Base-by-base conservation (phyloP, 2,329 filamentous ascomycete genomes). In the Westerdykella aurantiaca region DNA sequence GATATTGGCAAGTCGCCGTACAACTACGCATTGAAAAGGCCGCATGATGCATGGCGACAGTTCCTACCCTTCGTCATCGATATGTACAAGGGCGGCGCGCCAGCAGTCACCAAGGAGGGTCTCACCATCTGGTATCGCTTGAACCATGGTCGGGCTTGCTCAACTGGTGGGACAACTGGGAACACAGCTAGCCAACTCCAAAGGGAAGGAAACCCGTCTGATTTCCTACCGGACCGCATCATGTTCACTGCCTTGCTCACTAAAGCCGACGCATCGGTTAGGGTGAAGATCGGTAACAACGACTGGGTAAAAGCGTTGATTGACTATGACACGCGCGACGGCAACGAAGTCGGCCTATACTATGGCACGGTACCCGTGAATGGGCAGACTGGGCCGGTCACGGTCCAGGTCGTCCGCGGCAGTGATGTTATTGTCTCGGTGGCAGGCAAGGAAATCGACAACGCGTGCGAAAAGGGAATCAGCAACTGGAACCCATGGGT, bases 1-100 rank as follows among this genome's bases (percentile, higher is more conserved):
- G 71, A 76, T 6, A 68, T 64, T 42, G 61, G 67, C 43, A 79
- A 78, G 49, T 73, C 77, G 3, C 69, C 65, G 41, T 61, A 66
- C 48, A 45, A 46, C 38, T 81, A 78, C 51, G 74, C 72, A 37
- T 46, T 68, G 17, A 64, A 68, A 45, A 69, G 73, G 59, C 69
- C 72, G 4, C 78, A 81, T 57, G 71, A 75, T 25, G 71, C 64
- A 31, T 79, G 74, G 70, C 69, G 72, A 18, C 68, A 68, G 29
- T 56, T 74, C 6, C 58, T 78, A 1, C 75, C 76, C 2, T 75
- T 72, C 48, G 72, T 74, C 54, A 77, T 78, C 51, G 60, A 66
- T 12, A 69, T 69, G 21, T 79, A 75, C 63, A 78, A 78, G 56
- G 66, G 66, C 13, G 21, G 37, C 12, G 37, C 9, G 12, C 7